phyloP scores from a whole-genome alignment of 2,329 filamentous ascomycete genomes.

The Monosporascus sp. region DNA sequence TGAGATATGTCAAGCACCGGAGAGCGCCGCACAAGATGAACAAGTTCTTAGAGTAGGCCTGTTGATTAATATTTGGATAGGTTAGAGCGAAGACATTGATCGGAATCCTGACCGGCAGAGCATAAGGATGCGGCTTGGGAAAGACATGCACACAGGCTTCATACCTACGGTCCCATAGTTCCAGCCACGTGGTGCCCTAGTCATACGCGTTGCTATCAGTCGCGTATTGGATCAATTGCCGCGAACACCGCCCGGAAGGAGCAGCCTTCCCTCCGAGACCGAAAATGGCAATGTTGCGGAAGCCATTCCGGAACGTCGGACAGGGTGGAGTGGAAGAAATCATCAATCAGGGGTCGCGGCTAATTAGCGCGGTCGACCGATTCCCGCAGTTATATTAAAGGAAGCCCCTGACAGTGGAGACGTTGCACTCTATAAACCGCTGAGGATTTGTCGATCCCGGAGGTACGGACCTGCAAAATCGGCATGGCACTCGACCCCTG shows the following conservation, averaged over 20 bases:
- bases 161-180: not conserved
- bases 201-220: not conserved
- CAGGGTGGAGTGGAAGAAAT: constrained; percentile 17
- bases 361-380: constrained; percentile 16
- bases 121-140: too few species aligned
- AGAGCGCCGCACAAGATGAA: not conserved
- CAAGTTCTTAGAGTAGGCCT: too few species aligned
- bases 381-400: constrained; percentile 12
- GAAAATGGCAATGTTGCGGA: constrained; percentile 25
- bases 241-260: not conserved
- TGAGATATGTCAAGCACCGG: not conserved
- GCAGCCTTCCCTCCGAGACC: constrained; percentile 18
- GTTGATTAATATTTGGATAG: too few species aligned
- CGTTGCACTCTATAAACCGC: constrained; percentile 4
- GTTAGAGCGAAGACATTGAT: not conserved
- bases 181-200: not conserved
- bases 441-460: constrained; percentile 15
- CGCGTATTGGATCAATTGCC: not conserved
- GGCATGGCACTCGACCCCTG: not conserved
- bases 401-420: not conserved
- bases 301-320: constrained; percentile 19
- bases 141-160: not conserved
- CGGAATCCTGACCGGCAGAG: not conserved
- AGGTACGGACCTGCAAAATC: constrained; percentile 11
- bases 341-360: constrained; percentile 16